A percentile compares a stretch with the other conserved stretches of the same genome.
These are phyloP conservation scores for Ehretia macrophylla DNA, from an alignment of 257 asterid genomes.

Conservation along the genomic window DNA sequence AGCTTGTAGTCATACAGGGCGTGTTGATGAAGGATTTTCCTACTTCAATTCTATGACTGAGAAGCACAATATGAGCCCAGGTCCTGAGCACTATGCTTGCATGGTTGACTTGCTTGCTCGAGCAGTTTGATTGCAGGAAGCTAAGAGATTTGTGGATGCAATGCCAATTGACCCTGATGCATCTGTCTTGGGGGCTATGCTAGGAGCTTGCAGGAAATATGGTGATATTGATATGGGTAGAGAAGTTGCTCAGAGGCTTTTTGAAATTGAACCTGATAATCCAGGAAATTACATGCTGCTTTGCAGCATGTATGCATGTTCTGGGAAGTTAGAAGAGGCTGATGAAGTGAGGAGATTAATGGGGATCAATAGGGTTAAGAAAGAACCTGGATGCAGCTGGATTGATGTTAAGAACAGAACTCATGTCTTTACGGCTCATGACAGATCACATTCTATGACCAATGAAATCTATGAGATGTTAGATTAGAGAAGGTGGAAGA, in stretches of 20 bases:
- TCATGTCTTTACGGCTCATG: slow-evolving; percentile 38
- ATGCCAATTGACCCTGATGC: slow-evolving; percentile 45
- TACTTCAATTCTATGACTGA: slow-evolving; percentile 33
- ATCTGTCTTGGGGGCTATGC: slow-evolving; percentile 41
- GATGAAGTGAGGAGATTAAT: slow-evolving; percentile 43
- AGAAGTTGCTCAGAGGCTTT: slow-evolving; percentile 39
- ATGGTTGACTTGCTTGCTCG: slow-evolving; percentile 57
- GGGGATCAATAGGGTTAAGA: slow-evolving; percentile 34
- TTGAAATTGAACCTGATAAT: slow-evolving; percentile 41
- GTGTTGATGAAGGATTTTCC: slow-evolving; percentile 34
- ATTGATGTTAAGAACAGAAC: slow-evolving; percentile 41
- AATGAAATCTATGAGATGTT: slow-evolving; percentile 40
- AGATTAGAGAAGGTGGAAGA: slow-evolving; percentile 34
- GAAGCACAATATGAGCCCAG: slow-evolving; percentile 27
- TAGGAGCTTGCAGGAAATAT: slow-evolving; percentile 42
- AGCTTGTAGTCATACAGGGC: slow-evolving; percentile 48
- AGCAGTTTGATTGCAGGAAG: slow-evolving; percentile 40
- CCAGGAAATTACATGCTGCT: slow-evolving; percentile 49
- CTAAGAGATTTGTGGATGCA: slow-evolving; percentile 29
- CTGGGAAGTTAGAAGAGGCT: slow-evolving; percentile 41
- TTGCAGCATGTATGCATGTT: slow-evolving; percentile 31
- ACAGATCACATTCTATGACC: slow-evolving; percentile 32
- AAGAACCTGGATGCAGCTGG: slow-evolving; percentile 53
- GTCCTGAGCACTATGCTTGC: slow-evolving; percentile 43
- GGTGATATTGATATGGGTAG: slow-evolving; percentile 38